phyloP scores from a whole-genome alignment of 768 basidiomycete genomes.

The Jaapia argillacea region DNA sequence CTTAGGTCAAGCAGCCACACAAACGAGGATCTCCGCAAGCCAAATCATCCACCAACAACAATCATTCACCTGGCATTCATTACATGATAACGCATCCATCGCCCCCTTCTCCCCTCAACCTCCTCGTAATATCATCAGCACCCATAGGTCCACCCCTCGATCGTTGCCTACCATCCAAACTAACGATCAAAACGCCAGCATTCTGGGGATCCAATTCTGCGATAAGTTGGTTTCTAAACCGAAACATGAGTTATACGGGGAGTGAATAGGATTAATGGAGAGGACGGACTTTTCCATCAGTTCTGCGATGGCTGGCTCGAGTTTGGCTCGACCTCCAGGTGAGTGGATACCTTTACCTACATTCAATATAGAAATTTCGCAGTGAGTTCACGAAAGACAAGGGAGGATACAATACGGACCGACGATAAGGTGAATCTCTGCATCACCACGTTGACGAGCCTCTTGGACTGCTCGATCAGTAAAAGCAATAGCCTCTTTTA shows the following conservation, averaged over 20 bases:
- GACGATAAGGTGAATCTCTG: constrained; percentile 73
- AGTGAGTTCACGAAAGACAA: background rate
- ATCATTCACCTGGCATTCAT: background rate
- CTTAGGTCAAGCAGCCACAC: no score
- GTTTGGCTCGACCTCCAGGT: constrained; percentile 62
- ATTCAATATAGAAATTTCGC: background rate
- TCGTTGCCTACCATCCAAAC: constrained; percentile 36
- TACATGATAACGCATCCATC: constrained; percentile 68
- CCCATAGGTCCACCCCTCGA: constrained; percentile 32
- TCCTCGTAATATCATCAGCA: constrained; percentile 47
- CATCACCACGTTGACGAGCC: constrained; percentile 53
- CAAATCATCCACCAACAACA: no score
- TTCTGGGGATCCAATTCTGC: constrained; percentile 76
- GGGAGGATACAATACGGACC: constrained; percentile 38
- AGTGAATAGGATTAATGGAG: background rate
- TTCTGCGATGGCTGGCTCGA: constrained; percentile 87
- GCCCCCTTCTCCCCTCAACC: constrained; percentile 34
- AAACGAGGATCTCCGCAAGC: no score
- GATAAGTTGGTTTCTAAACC: constrained; percentile 54
- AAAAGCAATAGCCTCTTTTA: constrained; percentile 78
- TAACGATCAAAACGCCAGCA: constrained; percentile 75
- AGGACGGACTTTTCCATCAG: constrained; percentile 65
- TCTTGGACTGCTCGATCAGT: constrained; percentile 62
- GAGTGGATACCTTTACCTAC: constrained; percentile 86
- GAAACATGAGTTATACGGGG: background rate